Percentiles rank a stretch among this genome's conserved stretches.
phyloP scores from a whole-genome alignment of 2,329 filamentous ascomycete species.

The Ophiostoma sp. region DNA sequence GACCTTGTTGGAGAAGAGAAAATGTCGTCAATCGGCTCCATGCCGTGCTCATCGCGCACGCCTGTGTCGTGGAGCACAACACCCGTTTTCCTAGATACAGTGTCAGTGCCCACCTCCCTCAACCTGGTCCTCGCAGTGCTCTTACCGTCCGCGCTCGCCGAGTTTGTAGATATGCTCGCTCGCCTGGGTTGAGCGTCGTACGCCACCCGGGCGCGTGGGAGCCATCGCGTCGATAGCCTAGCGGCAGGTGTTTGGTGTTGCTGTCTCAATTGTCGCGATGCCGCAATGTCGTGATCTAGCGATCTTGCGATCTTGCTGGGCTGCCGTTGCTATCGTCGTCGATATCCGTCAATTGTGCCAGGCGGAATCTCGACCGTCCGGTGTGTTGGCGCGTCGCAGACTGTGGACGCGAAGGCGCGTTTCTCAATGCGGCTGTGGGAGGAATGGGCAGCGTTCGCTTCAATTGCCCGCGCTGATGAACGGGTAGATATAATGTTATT shows the following conservation, averaged over 20 bases:
- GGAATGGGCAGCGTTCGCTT: background rate
- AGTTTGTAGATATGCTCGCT: conserved; percentile 46
- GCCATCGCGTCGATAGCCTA: conserved; percentile 31
- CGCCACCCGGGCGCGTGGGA: conserved; percentile 34
- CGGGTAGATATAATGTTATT: background rate
- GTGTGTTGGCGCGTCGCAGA: conserved; percentile 9
- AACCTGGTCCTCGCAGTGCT: conserved; percentile 16
- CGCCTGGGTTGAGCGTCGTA: conserved; percentile 37
- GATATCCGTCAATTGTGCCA: background rate
- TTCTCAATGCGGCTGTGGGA: background rate
- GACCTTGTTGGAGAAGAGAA: conserved; percentile 77
- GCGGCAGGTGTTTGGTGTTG: background rate
- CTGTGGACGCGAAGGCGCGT: background rate
- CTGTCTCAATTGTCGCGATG: background rate
- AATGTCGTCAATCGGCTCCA: conserved; percentile 79
- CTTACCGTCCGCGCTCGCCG: conserved; percentile 47
- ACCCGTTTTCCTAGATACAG: conserved; percentile 70
- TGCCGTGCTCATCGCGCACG: conserved; percentile 80
- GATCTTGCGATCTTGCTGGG: background rate
- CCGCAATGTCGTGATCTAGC: background rate
- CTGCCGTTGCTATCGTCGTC: background rate
- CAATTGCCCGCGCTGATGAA: background rate
- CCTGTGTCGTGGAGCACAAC: conserved; percentile 72
- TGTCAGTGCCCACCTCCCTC: background rate
- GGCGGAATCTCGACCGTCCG: background rate